Percentiles rank a stretch among this genome's conserved stretches.
These are phyloP conservation scores for Cylindrotheca fusiformis DNA, from an alignment of 108 stramenopile genomes.

Conservation along the genomic window DNA sequence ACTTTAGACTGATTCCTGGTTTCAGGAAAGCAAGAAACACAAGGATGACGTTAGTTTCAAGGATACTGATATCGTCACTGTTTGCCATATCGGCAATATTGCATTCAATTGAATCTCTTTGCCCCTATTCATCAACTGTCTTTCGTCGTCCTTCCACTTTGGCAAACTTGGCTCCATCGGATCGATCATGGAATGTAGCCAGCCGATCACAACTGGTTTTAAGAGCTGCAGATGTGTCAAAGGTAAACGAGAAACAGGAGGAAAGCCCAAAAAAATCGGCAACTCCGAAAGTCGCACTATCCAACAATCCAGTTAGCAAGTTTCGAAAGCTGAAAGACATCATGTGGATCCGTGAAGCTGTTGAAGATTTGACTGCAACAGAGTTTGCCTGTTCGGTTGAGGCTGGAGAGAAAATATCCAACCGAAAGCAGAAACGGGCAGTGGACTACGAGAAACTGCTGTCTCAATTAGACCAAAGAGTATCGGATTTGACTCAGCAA, in stretches of 20 bases:
- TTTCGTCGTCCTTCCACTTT: no score
- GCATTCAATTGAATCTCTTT: no score
- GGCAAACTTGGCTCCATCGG: no score
- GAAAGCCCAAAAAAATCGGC: background rate
- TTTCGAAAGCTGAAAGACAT: slow-evolving; percentile 79
- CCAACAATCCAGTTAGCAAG: slow-evolving; percentile 27
- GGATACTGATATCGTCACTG: no score
- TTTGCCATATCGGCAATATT: no score
- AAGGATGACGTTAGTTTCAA: no score
- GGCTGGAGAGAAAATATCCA: slow-evolving; percentile 12
- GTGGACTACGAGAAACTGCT: slow-evolving; percentile 85
- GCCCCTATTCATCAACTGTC: no score
- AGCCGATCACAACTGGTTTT: no score
- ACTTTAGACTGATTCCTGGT: no score
- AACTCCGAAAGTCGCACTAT: background rate
- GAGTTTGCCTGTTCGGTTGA: slow-evolving; percentile 80
- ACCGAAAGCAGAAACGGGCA: slow-evolving; percentile 51
- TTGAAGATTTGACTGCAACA: slow-evolving; percentile 85
- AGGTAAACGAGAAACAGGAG: background rate
- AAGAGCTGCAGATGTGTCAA: no score
- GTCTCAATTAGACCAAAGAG: slow-evolving; percentile 62
- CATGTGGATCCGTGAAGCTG: slow-evolving; percentile 85
- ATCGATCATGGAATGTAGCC: no score
- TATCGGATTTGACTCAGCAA: slow-evolving; percentile 61
- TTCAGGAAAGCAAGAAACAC: no score